Base-by-base conservation (phyloP, 805 yeast genomes). In the Candida boleticola region DNA sequence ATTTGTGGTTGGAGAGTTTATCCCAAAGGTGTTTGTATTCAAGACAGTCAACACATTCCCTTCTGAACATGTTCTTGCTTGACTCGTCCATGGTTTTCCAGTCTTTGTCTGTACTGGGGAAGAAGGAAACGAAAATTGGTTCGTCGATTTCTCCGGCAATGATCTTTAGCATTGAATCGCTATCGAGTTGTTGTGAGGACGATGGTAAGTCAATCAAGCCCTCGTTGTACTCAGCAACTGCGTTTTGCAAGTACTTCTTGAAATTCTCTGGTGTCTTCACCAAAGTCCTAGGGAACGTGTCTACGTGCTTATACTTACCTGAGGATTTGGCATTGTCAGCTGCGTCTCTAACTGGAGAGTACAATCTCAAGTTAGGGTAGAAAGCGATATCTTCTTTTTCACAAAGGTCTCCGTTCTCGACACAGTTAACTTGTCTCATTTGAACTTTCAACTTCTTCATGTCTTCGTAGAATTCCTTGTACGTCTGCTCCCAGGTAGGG, bases 401-500 rank as follows among this genome's bases (percentile, higher is more conserved):
- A 63, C 99, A 93, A 40, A 93, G 68, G 58, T 92, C 98, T 10
- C 96, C 97, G 55, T 83, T 76, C 36, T 79, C 87, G 6, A 85
- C 76, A 65, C 99, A 93, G 62, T 93, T 81, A 27, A 93, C 95
- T 55, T 86, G 92, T 44, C 79, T 73, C 73, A 89, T 76, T 17
- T 70, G 69, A 13, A 83, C 69, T 2, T 71, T 69, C 39, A 76
- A 50, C 6, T 61, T 51, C 14, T 66, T 56, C 35, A 74, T 73
- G 29, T 77, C 81, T 7, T 62, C 58, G 29, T 71, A 60, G 51
- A 78, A 75, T 3, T 61, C 58, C 19, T 67, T 52, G 64, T 79
- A 86, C 0, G 92, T 76, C 42, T 74, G 69, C 44, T 80, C 76
- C 97, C 98, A 93, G 5, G 66, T 73, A 1, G 99, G 98, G 2